Evolutionary conservation across 139 green algal species (phyloP).

Genomic region (Marvania coccoides): DNA sequence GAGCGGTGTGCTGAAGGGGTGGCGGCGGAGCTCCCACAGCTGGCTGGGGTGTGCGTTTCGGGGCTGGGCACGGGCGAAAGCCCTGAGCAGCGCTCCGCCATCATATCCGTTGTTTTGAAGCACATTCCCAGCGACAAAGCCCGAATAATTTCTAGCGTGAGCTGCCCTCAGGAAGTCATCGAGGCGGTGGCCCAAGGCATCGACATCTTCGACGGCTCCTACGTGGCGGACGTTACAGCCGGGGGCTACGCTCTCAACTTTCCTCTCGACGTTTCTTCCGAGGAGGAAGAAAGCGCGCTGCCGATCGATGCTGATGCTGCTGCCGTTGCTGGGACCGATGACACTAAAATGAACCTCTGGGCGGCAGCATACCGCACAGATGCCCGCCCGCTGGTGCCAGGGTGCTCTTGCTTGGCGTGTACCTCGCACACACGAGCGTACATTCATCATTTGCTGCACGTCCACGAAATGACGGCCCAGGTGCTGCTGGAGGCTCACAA

Average conservation of each 20-base stretch:
- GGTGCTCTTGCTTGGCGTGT: constrained; percentile 65
- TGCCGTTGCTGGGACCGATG: constrained; percentile 26
- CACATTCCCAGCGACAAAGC: constrained; percentile 34
- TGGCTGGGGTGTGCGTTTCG: constrained; percentile 44
- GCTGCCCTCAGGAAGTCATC: constrained; percentile 42
- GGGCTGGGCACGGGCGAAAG: constrained; percentile 61
- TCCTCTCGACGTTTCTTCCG: constrained; percentile 7
- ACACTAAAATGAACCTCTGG: constrained; percentile 65
- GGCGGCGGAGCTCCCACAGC: not conserved
- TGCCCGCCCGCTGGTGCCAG: constrained; percentile 38
- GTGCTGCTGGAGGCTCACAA: constrained; percentile 74
- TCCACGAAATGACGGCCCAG: constrained; percentile 66
- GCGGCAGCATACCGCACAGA: constrained; percentile 40
- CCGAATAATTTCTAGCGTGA: constrained; percentile 30
- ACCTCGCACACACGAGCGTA: constrained; percentile 55
- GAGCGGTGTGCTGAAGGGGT: constrained; percentile 22
- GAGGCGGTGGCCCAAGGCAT: constrained; percentile 40
- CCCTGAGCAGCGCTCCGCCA: constrained; percentile 10
- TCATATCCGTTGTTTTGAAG: constrained; percentile 29
- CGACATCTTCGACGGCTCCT: constrained; percentile 51
- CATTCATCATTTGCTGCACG: constrained; percentile 69
- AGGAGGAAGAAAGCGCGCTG: not conserved
- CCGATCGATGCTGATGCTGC: not conserved
- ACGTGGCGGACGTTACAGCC: constrained; percentile 24
- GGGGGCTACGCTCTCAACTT: constrained; percentile 59